phyloP scores from a whole-genome alignment of 805 yeast species.

The Pichia thaimueangensis region DNA sequence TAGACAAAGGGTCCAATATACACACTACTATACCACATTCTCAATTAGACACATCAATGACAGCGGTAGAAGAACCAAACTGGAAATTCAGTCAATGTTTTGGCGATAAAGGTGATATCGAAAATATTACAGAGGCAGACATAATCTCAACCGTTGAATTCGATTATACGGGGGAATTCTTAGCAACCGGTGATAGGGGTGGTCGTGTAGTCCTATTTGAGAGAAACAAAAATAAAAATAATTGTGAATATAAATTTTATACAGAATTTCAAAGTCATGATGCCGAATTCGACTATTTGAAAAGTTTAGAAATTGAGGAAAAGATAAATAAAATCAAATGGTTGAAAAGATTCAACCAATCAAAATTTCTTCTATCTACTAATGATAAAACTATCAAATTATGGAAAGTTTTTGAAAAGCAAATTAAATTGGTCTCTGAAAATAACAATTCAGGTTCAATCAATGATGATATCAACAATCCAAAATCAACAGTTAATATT shows the following conservation, averaged over 20 bases:
- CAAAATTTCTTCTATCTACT: conserved; percentile 86
- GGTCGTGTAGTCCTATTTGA: conserved; percentile 96
- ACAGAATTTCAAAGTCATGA: conserved; percentile 98
- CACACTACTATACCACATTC: too few relatives aligned
- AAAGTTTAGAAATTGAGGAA: conserved; percentile 94
- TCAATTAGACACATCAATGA: not conserved
- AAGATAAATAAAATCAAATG: conserved; percentile 96
- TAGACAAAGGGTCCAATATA: too few relatives aligned
- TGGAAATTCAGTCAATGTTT: conserved; percentile 96
- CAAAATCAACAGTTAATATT: conserved; percentile 13
- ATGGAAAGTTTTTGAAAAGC: conserved; percentile 93
- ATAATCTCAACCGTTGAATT: conserved; percentile 96
- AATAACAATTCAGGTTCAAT: conserved; percentile 62
- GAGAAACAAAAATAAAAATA: conserved; percentile 67
- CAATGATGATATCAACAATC: conserved; percentile 2
- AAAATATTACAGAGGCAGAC: conserved; percentile 92
- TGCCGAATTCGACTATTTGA: conserved; percentile 95
- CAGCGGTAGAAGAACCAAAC: conserved; percentile 29
- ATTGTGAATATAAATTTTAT: conserved; percentile 89
- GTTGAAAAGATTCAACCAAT: conserved; percentile 81
- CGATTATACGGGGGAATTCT: conserved; percentile 87
- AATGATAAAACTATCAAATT: conserved; percentile 98
- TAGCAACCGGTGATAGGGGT: conserved; percentile 98
- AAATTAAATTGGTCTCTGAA: conserved; percentile 85
- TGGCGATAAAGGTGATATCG: conserved; percentile 98